A percentile compares a stretch with the other conserved stretches of the same genome.
Evolutionary conservation across 2,329 filamentous ascomycete species (phyloP).

Genomic region (Fusarium mangiferae): DNA sequence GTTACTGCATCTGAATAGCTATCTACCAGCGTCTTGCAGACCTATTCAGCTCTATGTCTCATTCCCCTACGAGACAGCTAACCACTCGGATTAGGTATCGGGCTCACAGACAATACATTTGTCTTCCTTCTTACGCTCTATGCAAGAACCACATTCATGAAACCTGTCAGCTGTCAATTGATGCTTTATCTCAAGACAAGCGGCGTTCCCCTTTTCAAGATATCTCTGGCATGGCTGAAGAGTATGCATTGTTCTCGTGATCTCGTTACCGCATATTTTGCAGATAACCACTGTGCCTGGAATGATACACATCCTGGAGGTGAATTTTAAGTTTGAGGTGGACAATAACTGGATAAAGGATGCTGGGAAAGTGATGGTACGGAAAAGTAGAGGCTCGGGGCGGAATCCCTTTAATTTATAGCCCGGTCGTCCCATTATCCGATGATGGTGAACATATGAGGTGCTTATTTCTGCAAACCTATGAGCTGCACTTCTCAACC

Average conservation of each 20-base stretch:
- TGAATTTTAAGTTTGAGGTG: no score
- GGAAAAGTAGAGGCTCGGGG: fast-evolving
- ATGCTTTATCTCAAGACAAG: neutral
- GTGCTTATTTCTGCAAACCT: fast-evolving
- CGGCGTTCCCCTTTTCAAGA: fast-evolving
- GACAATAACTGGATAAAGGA: no score
- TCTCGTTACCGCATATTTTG: neutral
- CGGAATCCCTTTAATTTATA: neutral
- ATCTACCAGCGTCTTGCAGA: neutral
- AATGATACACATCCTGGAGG: neutral
- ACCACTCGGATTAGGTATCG: fast-evolving
- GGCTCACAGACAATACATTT: neutral
- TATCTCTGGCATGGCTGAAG: neutral
- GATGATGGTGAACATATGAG: neutral
- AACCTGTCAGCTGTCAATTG: neutral
- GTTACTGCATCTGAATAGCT: neutral
- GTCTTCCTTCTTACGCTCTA: neutral
- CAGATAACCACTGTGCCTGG: neutral
- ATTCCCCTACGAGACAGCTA: fast-evolving
- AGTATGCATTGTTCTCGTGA: neutral
- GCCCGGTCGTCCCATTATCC: fast-evolving
- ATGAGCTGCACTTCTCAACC: fast-evolving
- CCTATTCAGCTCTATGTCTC: neutral
- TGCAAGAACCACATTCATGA: fast-evolving
- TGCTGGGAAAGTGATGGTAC: fast-evolving